Evolutionary conservation across 257 asterid genomes (phyloP).

Genomic region (Salvia splendens): DNA sequence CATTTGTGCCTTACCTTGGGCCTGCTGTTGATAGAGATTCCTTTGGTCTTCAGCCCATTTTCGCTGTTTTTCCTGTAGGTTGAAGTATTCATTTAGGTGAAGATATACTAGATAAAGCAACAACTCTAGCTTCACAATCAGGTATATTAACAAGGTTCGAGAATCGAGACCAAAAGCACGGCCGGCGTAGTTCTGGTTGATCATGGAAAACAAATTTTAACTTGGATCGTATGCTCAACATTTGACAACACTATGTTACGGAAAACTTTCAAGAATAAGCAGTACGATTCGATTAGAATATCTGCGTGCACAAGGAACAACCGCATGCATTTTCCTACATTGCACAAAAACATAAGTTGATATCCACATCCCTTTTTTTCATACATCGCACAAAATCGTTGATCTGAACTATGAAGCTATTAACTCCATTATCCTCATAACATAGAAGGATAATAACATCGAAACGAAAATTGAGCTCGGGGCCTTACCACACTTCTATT

Average conservation of each 20-base stretch:
- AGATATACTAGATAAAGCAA: slow-evolving; percentile 20
- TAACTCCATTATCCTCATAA: not conserved
- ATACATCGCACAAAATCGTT: not conserved
- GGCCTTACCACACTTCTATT: too few relatives aligned
- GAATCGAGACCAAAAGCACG: slow-evolving; percentile 7
- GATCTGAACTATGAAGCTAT: not conserved
- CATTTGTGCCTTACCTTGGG: slow-evolving; percentile 90
- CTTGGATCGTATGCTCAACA: not conserved
- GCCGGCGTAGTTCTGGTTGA: not conserved
- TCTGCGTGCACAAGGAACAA: not conserved
- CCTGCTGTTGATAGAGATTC: slow-evolving; percentile 76
- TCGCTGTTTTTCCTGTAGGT: slow-evolving; percentile 71
- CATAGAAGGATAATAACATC: not conserved
- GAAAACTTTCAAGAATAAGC: slow-evolving; percentile 13
- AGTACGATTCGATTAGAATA: slow-evolving; percentile 7
- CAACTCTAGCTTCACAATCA: slow-evolving; percentile 16
- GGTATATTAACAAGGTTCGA: not conserved
- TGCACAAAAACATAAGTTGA: too few relatives aligned
- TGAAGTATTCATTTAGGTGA: slow-evolving; percentile 18
- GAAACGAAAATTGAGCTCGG: not conserved
- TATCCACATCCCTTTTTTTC: not conserved
- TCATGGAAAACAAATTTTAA: not conserved
- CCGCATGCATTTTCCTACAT: not conserved
- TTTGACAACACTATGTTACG: slow-evolving; percentile 9
- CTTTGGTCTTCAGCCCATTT: slow-evolving; percentile 95